Conservation (phyloP, 345 rosid species). For the Rhodamnia rubescens region DNA sequence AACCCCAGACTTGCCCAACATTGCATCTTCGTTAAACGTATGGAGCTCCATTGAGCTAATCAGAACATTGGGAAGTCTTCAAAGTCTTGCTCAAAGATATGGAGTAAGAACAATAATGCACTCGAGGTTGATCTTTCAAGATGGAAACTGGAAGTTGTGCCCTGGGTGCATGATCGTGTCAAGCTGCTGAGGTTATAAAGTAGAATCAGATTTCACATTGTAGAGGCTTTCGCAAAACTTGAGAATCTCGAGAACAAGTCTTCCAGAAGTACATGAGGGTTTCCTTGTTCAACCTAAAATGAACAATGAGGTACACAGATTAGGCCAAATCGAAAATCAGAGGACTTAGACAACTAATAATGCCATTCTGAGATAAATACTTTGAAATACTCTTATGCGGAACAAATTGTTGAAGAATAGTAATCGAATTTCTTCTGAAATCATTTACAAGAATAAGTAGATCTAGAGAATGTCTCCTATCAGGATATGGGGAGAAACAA, state of each 20-base stretch:
- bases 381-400: not conserved
- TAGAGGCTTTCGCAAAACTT: conserved; percentile 64
- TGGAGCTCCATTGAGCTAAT: not conserved
- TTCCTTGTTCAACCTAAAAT: conserved; percentile 63
- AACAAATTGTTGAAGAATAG: not conserved
- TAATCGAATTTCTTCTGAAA: not conserved
- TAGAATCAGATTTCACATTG: conserved; percentile 18
- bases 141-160: not conserved
- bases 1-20: not conserved
- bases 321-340: not conserved
- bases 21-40: not conserved
- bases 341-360: not conserved
- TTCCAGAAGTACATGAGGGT: conserved; percentile 51
- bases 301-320: not conserved
- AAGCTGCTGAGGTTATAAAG: not conserved
- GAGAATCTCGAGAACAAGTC: conserved; percentile 53
- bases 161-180: not conserved
- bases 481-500: not conserved
- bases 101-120: not conserved
- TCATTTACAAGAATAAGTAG: not conserved
- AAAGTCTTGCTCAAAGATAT: not conserved
- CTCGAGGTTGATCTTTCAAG: not conserved
- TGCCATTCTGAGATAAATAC: not conserved
- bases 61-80: not conserved
- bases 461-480: not conserved